Percentiles rank a stretch among this genome's conserved stretches.
Conservation (phyloP, 1,284 basidiomycete genomes). For the Tylopilus sp. region DNA sequence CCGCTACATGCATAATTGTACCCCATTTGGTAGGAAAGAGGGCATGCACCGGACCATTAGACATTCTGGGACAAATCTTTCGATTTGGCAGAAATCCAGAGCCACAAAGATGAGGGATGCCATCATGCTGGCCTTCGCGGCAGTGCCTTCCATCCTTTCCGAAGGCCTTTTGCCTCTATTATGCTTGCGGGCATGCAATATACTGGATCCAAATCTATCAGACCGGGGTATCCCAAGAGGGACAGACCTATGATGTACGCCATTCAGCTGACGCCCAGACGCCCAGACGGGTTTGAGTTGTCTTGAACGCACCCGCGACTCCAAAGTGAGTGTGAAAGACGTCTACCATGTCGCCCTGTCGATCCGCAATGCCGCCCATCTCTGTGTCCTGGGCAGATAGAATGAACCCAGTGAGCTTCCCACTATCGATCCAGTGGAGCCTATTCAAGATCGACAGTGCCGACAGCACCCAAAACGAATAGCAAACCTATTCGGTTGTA, state of each 20-base stretch:
- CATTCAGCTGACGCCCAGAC: background rate
- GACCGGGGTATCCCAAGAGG: conserved; percentile 80
- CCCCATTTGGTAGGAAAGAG: background rate
- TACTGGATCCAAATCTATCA: conserved; percentile 85
- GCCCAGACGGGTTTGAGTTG: background rate
- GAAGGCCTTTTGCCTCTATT: conserved; percentile 62
- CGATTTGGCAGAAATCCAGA: conserved; percentile 6
- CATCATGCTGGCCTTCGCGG: conserved; percentile 32
- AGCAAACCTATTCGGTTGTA: conserved; percentile 70
- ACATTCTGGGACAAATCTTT: conserved; percentile 3
- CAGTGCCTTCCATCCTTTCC: conserved; percentile 65
- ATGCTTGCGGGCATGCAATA: conserved; percentile 90
- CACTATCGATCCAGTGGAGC: conserved; percentile 84
- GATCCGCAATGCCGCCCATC: conserved; percentile 88
- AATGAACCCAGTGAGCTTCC: conserved; percentile 81
- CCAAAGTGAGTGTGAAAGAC: conserved; percentile 97
- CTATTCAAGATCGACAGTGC: conserved; percentile 81
- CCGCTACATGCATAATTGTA: background rate
- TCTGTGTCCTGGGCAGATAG: conserved; percentile 87
- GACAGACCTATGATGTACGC: conserved; percentile 62
- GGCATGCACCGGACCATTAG: background rate
- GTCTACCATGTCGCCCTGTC: conserved; percentile 90
- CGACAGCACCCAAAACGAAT: conserved; percentile 96
- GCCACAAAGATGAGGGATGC: conserved; percentile 1
- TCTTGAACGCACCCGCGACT: conserved; percentile 63